Conservation (phyloP, 495 filamentous ascomycete species). For the Xylaria telfairii region DNA sequence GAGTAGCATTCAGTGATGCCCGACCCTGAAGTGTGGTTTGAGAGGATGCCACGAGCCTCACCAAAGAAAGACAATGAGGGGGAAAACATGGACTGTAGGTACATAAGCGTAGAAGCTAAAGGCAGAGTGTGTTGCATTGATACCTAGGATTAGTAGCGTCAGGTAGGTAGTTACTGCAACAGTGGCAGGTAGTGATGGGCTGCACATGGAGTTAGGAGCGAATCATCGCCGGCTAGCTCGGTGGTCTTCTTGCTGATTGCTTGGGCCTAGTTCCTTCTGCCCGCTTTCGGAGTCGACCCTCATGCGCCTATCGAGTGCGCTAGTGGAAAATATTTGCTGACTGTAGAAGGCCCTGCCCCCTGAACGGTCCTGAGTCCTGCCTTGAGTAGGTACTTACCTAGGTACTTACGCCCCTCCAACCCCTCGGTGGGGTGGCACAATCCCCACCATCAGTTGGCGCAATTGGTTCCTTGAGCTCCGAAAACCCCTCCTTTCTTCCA, state of each 20-base stretch:
- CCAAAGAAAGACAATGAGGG: not conserved
- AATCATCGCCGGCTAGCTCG: conserved; percentile 13
- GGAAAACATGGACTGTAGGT: too few species aligned
- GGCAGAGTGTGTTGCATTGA: too few species aligned
- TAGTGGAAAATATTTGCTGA: conserved; percentile 26
- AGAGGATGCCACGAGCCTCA: not conserved
- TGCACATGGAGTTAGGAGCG: not conserved
- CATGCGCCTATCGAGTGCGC: conserved; percentile 20
- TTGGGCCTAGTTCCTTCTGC: conserved; percentile 21
- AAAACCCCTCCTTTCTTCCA: conserved; percentile 34
- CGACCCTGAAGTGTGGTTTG: not conserved
- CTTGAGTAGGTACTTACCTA: too few species aligned
- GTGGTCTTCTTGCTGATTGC: not conserved
- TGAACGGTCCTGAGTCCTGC: not conserved
- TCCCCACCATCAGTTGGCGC: conserved; percentile 17
- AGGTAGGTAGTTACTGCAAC: not conserved
- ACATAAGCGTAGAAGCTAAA: not conserved
- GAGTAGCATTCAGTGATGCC: conserved; percentile 8
- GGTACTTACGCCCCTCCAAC: conserved; percentile 11
- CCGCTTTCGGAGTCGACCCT: conserved; percentile 43
- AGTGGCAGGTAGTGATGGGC: not conserved
- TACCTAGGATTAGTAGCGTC: too few species aligned
- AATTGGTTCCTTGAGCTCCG: conserved; percentile 32
- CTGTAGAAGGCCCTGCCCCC: conserved; percentile 12
- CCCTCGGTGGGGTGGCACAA: conserved; percentile 16